Evolutionary conservation across 179 eudicot species (phyloP).

Genomic region (Silene vulgaris): DNA sequence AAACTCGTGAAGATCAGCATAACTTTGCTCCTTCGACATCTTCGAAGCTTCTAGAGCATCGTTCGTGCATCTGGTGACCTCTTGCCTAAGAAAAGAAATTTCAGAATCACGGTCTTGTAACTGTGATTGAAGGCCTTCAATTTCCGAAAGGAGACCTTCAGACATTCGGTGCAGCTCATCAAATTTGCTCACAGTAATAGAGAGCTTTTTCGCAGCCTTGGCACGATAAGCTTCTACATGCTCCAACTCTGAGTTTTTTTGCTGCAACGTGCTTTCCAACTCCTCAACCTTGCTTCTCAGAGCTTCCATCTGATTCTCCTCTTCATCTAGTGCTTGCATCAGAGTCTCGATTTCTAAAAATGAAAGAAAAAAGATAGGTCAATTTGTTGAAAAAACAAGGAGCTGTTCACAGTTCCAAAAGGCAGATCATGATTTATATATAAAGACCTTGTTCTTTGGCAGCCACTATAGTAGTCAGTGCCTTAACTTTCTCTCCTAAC

Average conservation of each 20-base stretch:
- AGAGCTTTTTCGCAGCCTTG: constrained; percentile 76
- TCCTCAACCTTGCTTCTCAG: constrained; percentile 46
- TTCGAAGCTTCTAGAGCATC: constrained; percentile 74
- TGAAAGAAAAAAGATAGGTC: constrained; percentile 11
- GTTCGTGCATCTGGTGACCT: constrained; percentile 84
- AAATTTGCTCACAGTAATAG: constrained; percentile 79
- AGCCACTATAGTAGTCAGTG: constrained; percentile 44
- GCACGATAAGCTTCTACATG: constrained; percentile 70
- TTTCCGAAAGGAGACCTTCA: constrained; percentile 78
- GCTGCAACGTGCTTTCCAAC: constrained; percentile 49
- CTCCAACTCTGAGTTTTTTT: constrained; percentile 59
- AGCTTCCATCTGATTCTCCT: constrained; percentile 86
- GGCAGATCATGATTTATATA: constrained; percentile 16
- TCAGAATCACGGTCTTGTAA: constrained; percentile 85
- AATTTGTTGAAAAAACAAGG: constrained; percentile 5
- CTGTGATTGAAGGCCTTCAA: constrained; percentile 84
- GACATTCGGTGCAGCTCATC: constrained; percentile 92
- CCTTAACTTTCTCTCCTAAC: constrained; percentile 53
- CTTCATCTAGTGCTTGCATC: constrained; percentile 98
- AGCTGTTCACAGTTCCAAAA: neutral
- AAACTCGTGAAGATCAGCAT: constrained; percentile 56
- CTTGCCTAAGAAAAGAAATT: constrained; percentile 89
- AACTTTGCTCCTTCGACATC: constrained; percentile 52
- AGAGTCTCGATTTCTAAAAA: constrained; percentile 71
- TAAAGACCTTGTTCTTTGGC: constrained; percentile 80